Base-by-base conservation (phyloP, 768 basidiomycete genomes). In the Megacollybia marginata region DNA sequence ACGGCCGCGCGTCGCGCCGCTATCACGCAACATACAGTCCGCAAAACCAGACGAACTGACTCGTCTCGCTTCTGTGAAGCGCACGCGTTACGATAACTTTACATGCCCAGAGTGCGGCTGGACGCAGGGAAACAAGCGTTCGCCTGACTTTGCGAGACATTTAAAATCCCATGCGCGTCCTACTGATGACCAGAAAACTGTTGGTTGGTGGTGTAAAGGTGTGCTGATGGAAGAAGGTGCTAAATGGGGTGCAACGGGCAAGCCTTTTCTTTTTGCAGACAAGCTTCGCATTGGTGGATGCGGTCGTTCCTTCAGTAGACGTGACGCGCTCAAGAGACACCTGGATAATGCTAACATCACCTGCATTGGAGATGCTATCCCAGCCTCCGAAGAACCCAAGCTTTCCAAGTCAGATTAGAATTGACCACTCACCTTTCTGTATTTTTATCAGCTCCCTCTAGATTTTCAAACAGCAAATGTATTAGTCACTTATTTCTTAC, bases 91-190 rank as follows among this genome's bases (percentile, higher is more conserved):
- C 5, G 48, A 53, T 53, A 59, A 69, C 59, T 64, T 70, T 61
- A 50, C 64, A 4, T 81, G 79, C 57, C 73, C 73, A 2, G 65
- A 66, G 45, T 79, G 79, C 59, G 62, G 61, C 43, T 75, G 71
- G 70, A 62, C 69, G 32, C 76, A 76, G 55, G 59, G 54, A 34
- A 79, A 77, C 63, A 65, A 66, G 36, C 77, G 82, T 20, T 59
- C 73, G 31, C 79, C 80, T 9, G 82, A 84, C 56, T 76, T 78
- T 59, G 74, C 73, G 59, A 74, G 82, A 19, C 82, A 84, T 58
- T 58, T 83, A 40, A 68, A 63, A 42, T 80, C 80, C 2, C 82
- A 82, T 55, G 68, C 72, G 50, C 76, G 77, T 18, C 65, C 76
- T 42, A 62, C 63, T 20, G 64, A 69, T 18, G 65, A 71, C 40